A percentile compares a stretch with the other conserved stretches of the same genome.
phyloP scores from a whole-genome alignment of 2,329 filamentous ascomycete species.

The Fusarium verrucosum region DNA sequence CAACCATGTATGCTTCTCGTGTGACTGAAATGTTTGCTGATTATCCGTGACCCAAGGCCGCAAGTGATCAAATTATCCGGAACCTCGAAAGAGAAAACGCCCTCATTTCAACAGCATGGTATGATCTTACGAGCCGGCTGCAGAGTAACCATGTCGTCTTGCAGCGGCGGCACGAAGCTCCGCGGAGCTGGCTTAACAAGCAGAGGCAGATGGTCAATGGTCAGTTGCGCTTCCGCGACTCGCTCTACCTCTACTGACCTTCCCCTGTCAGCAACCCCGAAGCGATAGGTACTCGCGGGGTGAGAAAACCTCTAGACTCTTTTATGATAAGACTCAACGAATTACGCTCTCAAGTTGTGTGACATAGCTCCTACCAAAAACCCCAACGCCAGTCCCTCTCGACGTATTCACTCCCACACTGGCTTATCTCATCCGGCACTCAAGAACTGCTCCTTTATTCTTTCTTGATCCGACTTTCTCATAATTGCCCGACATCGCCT shows the following conservation, averaged over 20 bases:
- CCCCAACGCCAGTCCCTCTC: conserved; percentile 15
- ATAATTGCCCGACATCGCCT: conserved; percentile 8
- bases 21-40: conserved; percentile 21
- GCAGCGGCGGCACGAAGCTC: conserved; percentile 76
- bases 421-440: conserved; percentile 9
- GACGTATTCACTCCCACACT: conserved; percentile 16
- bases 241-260: conserved; percentile 56
- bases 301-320: conserved; percentile 43
- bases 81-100: conserved; percentile 81
- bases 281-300: conserved; percentile 55
- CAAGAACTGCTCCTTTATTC: conserved; percentile 4
- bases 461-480: conserved; percentile 18
- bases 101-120: conserved; percentile 85
- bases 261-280: conserved; percentile 56
- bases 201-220: conserved; percentile 77
- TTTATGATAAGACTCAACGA: conserved; percentile 18
- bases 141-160: conserved; percentile 86
- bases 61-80: conserved; percentile 66
- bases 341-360: conserved; percentile 12
- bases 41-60: conserved; percentile 51
- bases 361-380: conserved; percentile 2
- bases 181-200: conserved; percentile 85
- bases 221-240: conserved; percentile 57
- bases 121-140: conserved; percentile 79
- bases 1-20: background rate